These are phyloP conservation scores for Spinellus fusiger DNA, from an alignment of 192 early-diverging fungal species.

Conservation along the genomic window DNA sequence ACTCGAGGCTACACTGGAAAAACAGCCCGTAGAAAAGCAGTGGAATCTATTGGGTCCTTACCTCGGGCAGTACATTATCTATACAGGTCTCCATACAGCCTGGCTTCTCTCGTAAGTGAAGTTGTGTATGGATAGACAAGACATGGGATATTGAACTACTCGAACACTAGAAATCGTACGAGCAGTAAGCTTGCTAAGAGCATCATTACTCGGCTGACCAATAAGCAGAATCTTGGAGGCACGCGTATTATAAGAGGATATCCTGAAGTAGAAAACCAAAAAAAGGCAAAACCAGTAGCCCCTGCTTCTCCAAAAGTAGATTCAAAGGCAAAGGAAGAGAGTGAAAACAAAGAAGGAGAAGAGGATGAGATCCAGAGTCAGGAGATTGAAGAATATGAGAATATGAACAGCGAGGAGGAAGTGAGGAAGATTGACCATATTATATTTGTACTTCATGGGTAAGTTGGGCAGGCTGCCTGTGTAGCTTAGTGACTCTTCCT, in stretches of 20 bases:
- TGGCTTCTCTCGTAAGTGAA: constrained; percentile 48
- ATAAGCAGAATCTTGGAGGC: constrained; percentile 55
- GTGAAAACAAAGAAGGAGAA: constrained; percentile 27
- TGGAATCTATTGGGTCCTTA: constrained; percentile 78
- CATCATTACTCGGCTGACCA: constrained; percentile 56
- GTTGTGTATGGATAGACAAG: neutral
- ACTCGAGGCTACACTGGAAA: constrained; percentile 18
- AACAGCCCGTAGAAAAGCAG: constrained; percentile 45
- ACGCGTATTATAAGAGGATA: constrained; percentile 68
- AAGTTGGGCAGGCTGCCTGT: neutral
- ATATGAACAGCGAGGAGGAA: constrained; percentile 46
- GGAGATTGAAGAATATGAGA: constrained; percentile 48
- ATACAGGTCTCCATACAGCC: constrained; percentile 55
- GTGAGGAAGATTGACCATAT: constrained; percentile 73
- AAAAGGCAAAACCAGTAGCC: constrained; percentile 22
- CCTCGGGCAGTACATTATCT: constrained; percentile 70
- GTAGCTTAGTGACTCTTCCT: neutral
- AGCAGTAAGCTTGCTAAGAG: constrained; percentile 31
- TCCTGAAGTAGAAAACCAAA: constrained; percentile 59
- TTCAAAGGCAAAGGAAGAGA: constrained; percentile 27
- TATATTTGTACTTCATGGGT: constrained; percentile 78
- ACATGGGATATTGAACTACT: neutral
- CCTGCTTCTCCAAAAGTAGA: constrained; percentile 21
- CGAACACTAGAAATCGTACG: constrained; percentile 16
- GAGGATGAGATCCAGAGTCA: constrained; percentile 34